A percentile compares a stretch with the other conserved stretches of the same genome.
Evolutionary conservation across 139 green algal species (phyloP).

Genomic region (Ettlia oleoabundans): DNA sequence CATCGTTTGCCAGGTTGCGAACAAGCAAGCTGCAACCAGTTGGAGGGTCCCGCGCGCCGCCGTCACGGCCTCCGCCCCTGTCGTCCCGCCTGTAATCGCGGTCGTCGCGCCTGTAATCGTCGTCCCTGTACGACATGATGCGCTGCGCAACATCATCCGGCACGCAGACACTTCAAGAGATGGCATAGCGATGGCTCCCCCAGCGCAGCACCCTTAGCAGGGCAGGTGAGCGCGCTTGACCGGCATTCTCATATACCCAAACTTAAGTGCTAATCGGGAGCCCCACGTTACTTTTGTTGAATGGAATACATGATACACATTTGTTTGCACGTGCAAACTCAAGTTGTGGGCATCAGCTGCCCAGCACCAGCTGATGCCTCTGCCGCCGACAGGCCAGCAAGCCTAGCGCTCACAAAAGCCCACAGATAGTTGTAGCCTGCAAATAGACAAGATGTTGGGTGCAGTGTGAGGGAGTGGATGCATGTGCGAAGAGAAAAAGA

Average conservation of each 20-base stretch:
- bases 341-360: no score
- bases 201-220: neutral
- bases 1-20: constrained; percentile 8
- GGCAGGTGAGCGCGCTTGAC: neutral
- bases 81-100: neutral
- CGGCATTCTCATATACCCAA: no score
- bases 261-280: no score
- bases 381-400: constrained; percentile 72
- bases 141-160: no score
- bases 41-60: neutral
- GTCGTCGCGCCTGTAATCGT: neutral
- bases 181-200: neutral
- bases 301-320: no score
- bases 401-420: constrained; percentile 82
- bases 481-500: no score
- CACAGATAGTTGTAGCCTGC: constrained; percentile 92
- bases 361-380: constrained; percentile 11
- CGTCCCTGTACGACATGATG: constrained; percentile 14
- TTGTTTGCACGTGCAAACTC: no score
- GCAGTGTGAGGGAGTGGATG: no score
- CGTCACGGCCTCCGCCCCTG: neutral
- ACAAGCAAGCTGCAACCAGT: constrained; percentile 28
- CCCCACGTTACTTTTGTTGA: no score
- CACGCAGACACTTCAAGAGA: no score
- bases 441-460: neutral